Evolutionary conservation across 129 eudicot species (phyloP).

Genomic region (Deinandra increscens): DNA sequence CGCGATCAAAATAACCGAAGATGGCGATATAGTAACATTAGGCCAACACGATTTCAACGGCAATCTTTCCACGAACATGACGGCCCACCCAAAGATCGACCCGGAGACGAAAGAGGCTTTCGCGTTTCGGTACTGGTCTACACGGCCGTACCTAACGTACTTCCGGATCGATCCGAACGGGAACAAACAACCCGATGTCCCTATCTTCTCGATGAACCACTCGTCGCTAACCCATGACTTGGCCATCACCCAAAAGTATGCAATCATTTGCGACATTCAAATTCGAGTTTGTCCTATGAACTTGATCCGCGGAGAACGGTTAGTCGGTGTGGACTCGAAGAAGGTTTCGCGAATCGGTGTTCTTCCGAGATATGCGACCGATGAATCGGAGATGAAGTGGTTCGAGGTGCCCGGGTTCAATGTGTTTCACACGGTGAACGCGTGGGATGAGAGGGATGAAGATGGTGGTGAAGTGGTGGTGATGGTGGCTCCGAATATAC

Average conservation of each 20-base stretch:
- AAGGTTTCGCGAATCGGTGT: constrained; percentile 32
- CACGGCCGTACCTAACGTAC: constrained; percentile 10
- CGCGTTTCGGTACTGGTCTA: constrained; percentile 33
- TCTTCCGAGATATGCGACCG: constrained; percentile 39
- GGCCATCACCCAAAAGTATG: constrained; percentile 38
- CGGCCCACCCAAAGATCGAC: constrained; percentile 23
- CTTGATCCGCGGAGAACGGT: constrained; percentile 24
- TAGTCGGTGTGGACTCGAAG: constrained; percentile 2
- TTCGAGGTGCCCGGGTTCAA: constrained; percentile 44
- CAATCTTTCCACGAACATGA: constrained; percentile 29
- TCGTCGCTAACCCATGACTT: constrained; percentile 43
- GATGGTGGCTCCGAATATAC: constrained; percentile 42
- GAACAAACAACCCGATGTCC: constrained; percentile 12
- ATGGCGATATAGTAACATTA: constrained; percentile 21
- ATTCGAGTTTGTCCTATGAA: constrained; percentile 29
- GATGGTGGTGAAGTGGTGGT: constrained; percentile 30
- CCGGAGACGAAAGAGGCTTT: constrained; percentile 26
- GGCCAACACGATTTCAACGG: constrained; percentile 28
- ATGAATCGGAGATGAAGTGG: constrained; percentile 41
- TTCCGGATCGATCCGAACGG: constrained; percentile 21
- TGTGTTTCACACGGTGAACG: constrained; percentile 33
- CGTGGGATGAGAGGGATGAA: constrained; percentile 57
- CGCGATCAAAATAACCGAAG: background rate
- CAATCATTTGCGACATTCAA: constrained; percentile 39
- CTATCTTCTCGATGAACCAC: constrained; percentile 28